Conservation (phyloP, 768 basidiomycete genomes). For the Xerocomus spinulosus region DNA sequence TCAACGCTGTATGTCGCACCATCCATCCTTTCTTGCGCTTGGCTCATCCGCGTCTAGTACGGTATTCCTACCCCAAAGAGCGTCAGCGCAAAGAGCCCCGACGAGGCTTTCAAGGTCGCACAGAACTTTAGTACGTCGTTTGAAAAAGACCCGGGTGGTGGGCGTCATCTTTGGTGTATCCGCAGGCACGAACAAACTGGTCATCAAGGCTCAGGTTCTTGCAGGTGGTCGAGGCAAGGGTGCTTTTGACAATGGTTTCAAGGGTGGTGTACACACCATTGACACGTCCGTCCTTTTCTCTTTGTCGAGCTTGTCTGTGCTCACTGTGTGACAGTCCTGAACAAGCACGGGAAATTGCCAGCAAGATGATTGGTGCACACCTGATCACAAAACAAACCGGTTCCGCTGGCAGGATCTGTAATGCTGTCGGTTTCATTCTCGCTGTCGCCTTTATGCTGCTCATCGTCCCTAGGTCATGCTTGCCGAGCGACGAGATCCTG, state of each 20-base stretch:
- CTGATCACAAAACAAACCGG: slow-evolving; percentile 99
- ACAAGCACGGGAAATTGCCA: slow-evolving; percentile 82
- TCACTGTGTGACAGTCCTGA: slow-evolving; percentile 53
- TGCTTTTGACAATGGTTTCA: slow-evolving; percentile 90
- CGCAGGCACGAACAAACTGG: slow-evolving; percentile 70
- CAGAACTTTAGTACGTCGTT: slow-evolving; percentile 71
- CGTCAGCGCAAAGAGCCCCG: slow-evolving; percentile 76
- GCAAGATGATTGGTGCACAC: slow-evolving; percentile 90
- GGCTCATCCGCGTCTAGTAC: slow-evolving; percentile 54
- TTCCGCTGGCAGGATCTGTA: slow-evolving; percentile 86
- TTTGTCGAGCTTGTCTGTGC: not conserved
- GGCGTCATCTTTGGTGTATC: not conserved
- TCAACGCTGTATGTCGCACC: slow-evolving; percentile 71
- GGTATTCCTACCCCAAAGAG: slow-evolving; percentile 94
- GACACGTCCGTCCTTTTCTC: slow-evolving; percentile 53
- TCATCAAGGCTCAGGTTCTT: slow-evolving; percentile 98
- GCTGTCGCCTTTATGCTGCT: slow-evolving; percentile 5
- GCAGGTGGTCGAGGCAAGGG: slow-evolving; percentile 99
- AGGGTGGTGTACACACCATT: slow-evolving; percentile 96
- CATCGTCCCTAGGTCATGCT: slow-evolving; percentile 80
- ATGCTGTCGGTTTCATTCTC: slow-evolving; percentile 59
- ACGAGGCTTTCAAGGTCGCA: slow-evolving; percentile 88
- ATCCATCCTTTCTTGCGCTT: not conserved
- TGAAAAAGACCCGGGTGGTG: no score
- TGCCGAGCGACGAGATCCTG: slow-evolving; percentile 88